A percentile compares a stretch with the other conserved stretches of the same genome.
These are phyloP conservation scores for Skeletonema costatum DNA, from an alignment of 108 stramenopile genomes.

Conservation along the genomic window DNA sequence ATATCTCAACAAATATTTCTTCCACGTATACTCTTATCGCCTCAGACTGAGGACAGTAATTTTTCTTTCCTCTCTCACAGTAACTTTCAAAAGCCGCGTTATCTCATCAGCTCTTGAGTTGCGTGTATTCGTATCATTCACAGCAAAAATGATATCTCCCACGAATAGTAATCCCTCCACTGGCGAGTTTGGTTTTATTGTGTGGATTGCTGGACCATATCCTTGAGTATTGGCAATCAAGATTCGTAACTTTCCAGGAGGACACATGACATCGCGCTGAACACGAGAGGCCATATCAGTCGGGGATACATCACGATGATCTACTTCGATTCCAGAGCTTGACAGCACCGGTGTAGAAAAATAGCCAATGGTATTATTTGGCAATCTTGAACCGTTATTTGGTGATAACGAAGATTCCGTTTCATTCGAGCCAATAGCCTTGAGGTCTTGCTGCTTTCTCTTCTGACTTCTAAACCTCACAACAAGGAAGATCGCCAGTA, in stretches of 20 bases:
- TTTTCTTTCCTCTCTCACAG: slow-evolving; percentile 58
- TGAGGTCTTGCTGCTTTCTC: background rate
- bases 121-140: slow-evolving; percentile 77
- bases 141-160: slow-evolving; percentile 79
- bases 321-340: background rate
- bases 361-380: background rate
- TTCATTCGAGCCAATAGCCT: background rate
- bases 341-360: background rate
- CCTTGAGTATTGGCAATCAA: slow-evolving; percentile 45
- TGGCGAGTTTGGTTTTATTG: slow-evolving; percentile 63
- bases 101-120: slow-evolving; percentile 73
- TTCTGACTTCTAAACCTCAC: background rate
- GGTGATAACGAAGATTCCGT: background rate
- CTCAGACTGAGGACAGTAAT: slow-evolving; percentile 65
- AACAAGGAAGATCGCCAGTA: background rate
- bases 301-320: background rate
- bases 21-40: background rate
- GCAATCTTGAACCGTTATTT: background rate
- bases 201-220: slow-evolving; percentile 48
- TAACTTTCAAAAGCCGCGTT: slow-evolving; percentile 74
- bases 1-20: background rate
- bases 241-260: slow-evolving; percentile 67
- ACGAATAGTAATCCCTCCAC: slow-evolving; percentile 74
- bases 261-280: slow-evolving; percentile 58
- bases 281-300: background rate